These are phyloP conservation scores for Sporothrix brasiliensis DNA, from an alignment of 2,329 filamentous ascomycete genomes.

Conservation along the genomic window DNA sequence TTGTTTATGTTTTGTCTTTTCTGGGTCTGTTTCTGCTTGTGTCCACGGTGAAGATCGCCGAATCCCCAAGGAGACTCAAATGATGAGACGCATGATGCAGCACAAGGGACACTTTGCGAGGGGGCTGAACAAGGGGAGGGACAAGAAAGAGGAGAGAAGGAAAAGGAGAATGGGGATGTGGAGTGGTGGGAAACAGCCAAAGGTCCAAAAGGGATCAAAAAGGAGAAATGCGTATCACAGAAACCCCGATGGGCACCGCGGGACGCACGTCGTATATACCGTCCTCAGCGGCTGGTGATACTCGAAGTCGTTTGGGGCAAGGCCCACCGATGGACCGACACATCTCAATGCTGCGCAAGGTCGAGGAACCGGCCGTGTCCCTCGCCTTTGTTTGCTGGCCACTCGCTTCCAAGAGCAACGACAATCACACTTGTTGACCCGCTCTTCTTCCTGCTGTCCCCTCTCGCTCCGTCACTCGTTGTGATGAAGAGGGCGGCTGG, in stretches of 20 bases:
- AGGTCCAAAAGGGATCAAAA: background rate
- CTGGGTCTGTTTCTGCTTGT: slow-evolving; percentile 16
- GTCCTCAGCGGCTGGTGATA: slow-evolving; percentile 36
- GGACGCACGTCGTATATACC: slow-evolving; percentile 29
- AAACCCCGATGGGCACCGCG: slow-evolving; percentile 1
- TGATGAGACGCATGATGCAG: slow-evolving; percentile 35
- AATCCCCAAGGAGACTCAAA: slow-evolving; percentile 22
- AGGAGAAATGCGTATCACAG: background rate
- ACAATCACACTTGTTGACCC: background rate
- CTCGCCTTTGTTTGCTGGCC: background rate
- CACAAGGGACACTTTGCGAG: slow-evolving; percentile 21
- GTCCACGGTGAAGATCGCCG: slow-evolving; percentile 29
- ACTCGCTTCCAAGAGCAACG: background rate
- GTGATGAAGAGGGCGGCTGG: slow-evolving; percentile 23
- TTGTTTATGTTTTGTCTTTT: slow-evolving; percentile 19
- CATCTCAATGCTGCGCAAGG: background rate
- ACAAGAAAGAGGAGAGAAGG: slow-evolving; percentile 28
- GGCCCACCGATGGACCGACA: slow-evolving; percentile 9
- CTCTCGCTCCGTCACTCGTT: background rate
- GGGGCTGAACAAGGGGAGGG: slow-evolving; percentile 31
- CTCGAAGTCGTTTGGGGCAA: slow-evolving; percentile 28
- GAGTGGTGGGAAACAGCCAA: background rate
- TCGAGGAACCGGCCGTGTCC: background rate
- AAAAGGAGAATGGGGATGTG: background rate
- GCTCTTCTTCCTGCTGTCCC: background rate